Evolutionary conservation across 2,329 filamentous ascomycete species (phyloP).

Genomic region (Penicillium sp.): DNA sequence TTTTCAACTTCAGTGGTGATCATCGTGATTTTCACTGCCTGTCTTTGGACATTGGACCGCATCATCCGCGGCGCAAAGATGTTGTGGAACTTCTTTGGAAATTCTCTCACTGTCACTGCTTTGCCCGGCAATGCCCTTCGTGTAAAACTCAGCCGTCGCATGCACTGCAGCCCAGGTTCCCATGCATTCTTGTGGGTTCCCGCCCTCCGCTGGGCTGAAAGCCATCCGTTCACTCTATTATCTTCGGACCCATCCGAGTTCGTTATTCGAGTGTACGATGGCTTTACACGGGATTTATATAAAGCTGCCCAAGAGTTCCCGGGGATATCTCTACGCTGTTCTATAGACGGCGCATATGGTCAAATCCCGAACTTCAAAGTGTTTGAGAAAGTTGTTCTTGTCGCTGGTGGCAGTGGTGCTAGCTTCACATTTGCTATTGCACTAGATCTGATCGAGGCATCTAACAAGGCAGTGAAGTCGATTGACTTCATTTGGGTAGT

Average conservation of each 20-base stretch:
- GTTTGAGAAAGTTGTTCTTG: conserved; percentile 5
- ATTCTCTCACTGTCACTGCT: conserved; percentile 4
- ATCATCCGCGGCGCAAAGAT: conserved; percentile 8
- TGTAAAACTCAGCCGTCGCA: conserved; percentile 1
- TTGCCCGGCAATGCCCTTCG: neutral
- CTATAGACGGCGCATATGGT: conserved; percentile 3
- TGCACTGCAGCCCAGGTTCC: neutral
- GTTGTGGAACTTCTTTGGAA: conserved; percentile 10
- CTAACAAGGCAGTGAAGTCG: neutral
- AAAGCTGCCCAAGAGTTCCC: neutral
- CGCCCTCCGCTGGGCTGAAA: conserved; percentile 4
- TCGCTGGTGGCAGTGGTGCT: conserved; percentile 5
- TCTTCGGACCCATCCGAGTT: conserved; percentile 2
- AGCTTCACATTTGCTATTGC: conserved; percentile 8
- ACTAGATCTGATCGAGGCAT: neutral
- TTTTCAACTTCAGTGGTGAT: conserved; percentile 6
- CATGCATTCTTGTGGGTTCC: conserved; percentile 6
- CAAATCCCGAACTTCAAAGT: conserved; percentile 4
- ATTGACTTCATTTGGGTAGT: conserved; percentile 2
- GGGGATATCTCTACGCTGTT: neutral
- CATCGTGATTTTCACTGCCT: conserved; percentile 11
- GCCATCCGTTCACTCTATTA: conserved; percentile 3
- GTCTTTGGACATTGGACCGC: conserved; percentile 9
- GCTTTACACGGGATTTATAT: conserved; percentile 1
- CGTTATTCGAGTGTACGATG: conserved; percentile 5